A percentile compares a stretch with the other conserved stretches of the same genome.
These are phyloP conservation scores for Darksidea phi DNA, from an alignment of 495 filamentous ascomycete genomes.

Conservation along the genomic window DNA sequence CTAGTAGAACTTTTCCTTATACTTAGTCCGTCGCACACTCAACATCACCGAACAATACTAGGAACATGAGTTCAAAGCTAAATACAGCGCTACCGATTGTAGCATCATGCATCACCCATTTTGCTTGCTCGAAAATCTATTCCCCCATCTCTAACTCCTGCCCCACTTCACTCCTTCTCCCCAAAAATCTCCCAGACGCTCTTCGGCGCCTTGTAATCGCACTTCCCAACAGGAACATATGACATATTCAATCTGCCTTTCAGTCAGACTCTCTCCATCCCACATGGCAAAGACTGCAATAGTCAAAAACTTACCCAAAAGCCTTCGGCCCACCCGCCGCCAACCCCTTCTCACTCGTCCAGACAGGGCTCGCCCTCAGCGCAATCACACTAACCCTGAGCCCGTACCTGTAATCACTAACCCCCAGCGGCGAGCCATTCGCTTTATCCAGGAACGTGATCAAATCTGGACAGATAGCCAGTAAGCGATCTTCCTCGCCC, in stretches of 20 bases:
- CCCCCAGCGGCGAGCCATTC: not conserved
- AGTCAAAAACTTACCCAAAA: too few species aligned
- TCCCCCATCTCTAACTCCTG: too few species aligned
- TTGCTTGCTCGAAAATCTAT: too few species aligned
- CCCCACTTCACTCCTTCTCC: too few species aligned
- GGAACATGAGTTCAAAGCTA: too few species aligned
- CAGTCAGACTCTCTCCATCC: too few species aligned
- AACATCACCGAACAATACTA: too few species aligned
- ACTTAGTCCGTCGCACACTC: too few species aligned
- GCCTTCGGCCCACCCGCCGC: not conserved
- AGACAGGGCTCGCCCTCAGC: not conserved
- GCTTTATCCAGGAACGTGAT: not conserved
- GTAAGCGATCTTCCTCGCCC: not conserved
- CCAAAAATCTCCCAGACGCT: not conserved
- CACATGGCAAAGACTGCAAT: too few species aligned
- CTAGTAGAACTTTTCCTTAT: too few species aligned
- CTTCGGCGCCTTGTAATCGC: not conserved
- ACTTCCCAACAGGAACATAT: not conserved
- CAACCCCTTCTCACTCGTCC: not conserved
- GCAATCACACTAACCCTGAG: not conserved
- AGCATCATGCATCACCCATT: too few species aligned
- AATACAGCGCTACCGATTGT: too few species aligned
- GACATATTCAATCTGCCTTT: not conserved
- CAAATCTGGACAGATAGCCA: not conserved
- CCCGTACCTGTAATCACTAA: not conserved